Evolutionary conservation across 495 filamentous ascomycete genomes (phyloP).

Genomic region (Sphaerosporella brunnea): DNA sequence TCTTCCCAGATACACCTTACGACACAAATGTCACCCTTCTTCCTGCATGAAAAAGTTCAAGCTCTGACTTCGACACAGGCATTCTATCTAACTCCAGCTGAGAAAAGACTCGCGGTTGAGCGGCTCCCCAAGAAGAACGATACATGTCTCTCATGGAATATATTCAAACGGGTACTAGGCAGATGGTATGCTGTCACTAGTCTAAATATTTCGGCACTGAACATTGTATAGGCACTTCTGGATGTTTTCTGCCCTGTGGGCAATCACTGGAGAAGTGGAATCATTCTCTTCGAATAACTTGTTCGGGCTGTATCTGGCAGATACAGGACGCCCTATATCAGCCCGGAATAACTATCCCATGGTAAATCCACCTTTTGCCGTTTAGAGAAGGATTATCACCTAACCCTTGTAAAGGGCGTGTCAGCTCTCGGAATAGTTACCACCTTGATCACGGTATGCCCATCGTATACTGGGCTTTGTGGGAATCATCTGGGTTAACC

Average conservation of each 20-base stretch:
- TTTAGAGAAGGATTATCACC: too few relatives aligned
- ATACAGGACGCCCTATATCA: neutral
- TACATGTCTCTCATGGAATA: neutral
- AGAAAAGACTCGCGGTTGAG: neutral
- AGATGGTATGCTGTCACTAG: neutral
- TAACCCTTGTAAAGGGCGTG: too few relatives aligned
- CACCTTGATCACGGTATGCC: neutral
- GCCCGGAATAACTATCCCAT: slow-evolving; percentile 6
- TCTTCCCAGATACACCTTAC: slow-evolving; percentile 43
- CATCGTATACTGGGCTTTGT: too few relatives aligned
- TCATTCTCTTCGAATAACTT: slow-evolving; percentile 3
- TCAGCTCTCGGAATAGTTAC: slow-evolving; percentile 1
- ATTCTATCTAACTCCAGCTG: neutral
- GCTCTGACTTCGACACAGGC: neutral
- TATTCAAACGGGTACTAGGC: slow-evolving; percentile 2
- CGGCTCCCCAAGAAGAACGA: neutral
- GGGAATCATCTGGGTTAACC: too few relatives aligned
- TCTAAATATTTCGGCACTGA: neutral
- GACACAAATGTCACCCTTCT: slow-evolving; percentile 34
- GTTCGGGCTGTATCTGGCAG: neutral
- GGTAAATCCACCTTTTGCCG: too few relatives aligned
- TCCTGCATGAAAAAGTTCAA: neutral
- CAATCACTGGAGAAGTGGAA: slow-evolving; percentile 2
- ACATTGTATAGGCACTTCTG: neutral
- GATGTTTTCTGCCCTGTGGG: slow-evolving; percentile 2